These are phyloP conservation scores for Posidonia australis DNA, from an alignment of 106 monocot genomes.

Conservation along the genomic window DNA sequence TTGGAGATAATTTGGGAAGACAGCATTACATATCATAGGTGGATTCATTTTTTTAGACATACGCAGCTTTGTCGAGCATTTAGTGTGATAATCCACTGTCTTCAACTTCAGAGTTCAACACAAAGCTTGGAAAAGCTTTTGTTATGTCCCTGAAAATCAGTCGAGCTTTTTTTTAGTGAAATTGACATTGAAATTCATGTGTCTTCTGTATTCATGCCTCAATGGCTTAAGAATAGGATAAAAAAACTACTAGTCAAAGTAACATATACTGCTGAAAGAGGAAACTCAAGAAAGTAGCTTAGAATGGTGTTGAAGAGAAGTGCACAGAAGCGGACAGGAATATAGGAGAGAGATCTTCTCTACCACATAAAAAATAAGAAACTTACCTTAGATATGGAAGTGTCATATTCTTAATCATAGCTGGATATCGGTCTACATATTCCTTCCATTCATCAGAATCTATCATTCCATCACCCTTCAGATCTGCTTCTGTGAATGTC, in stretches of 20 bases:
- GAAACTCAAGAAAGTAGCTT: background rate
- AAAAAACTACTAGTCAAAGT: background rate
- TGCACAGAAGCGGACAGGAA: too few species aligned
- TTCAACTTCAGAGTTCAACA: constrained; percentile 4
- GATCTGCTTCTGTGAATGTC: constrained; percentile 27
- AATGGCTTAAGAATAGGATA: background rate
- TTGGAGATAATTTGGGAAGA: too few species aligned
- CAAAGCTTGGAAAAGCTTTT: constrained; percentile 17
- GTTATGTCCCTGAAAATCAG: constrained; percentile 16
- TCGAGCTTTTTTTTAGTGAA: too few species aligned
- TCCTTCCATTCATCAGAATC: constrained; percentile 29
- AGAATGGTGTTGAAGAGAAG: too few species aligned
- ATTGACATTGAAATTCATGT: background rate
- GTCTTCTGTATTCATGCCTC: background rate
- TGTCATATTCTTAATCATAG: constrained; percentile 27
- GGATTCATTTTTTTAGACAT: too few species aligned
- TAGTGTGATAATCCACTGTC: constrained; percentile 6
- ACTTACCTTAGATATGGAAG: constrained; percentile 29
- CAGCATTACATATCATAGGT: too few species aligned
- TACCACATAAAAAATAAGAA: too few species aligned
- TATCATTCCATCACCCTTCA: constrained; percentile 27
- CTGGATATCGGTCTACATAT: constrained; percentile 19
- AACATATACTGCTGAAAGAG: background rate
- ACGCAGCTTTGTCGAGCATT: background rate
- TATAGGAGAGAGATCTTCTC: too few species aligned